Conservation (phyloP, 1,284 basidiomycete species). For the Tilletiaria anomala region DNA sequence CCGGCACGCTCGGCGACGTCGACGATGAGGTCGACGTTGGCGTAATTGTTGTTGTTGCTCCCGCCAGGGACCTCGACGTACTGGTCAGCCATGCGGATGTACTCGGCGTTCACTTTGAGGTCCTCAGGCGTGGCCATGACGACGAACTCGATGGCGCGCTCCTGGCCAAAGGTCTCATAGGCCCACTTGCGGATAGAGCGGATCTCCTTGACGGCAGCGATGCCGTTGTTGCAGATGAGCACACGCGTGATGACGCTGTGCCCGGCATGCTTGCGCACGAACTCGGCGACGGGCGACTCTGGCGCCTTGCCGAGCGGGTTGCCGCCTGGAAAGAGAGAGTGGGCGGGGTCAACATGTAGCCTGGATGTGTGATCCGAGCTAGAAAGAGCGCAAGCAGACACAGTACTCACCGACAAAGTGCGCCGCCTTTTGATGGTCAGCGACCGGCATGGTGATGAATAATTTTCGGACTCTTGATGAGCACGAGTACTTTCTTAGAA, state of each 20-base stretch:
- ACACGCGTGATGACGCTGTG: constrained; percentile 99
- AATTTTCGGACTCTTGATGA: constrained; percentile 1
- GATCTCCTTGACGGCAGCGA: constrained; percentile 98
- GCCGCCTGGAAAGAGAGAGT: constrained; percentile 49
- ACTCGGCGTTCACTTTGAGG: constrained; percentile 89
- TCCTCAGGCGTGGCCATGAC: constrained; percentile 99
- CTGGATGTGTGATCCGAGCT: background rate
- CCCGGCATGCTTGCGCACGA: constrained; percentile 78
- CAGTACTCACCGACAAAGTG: constrained; percentile 31
- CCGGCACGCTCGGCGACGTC: constrained; percentile 93
- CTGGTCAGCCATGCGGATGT: constrained; percentile 98
- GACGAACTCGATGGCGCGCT: constrained; percentile 91
- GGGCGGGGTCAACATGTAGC: too few relatives aligned
- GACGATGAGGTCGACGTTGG: constrained; percentile 97
- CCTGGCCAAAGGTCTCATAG: constrained; percentile 95
- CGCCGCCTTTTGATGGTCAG: constrained; percentile 27
- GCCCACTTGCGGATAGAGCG: constrained; percentile 98
- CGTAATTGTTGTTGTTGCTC: constrained; percentile 98
- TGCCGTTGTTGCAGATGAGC: constrained; percentile 51
- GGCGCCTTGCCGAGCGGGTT: constrained; percentile 76
- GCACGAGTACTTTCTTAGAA: too few relatives aligned
- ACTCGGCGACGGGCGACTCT: constrained; percentile 67
- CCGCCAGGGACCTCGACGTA: constrained; percentile 98
- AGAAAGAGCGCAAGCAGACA: background rate
- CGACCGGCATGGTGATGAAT: constrained; percentile 12